Evolutionary conservation across 2,329 filamentous ascomycete species (phyloP).

Genomic region (Colletotrichum sp.): DNA sequence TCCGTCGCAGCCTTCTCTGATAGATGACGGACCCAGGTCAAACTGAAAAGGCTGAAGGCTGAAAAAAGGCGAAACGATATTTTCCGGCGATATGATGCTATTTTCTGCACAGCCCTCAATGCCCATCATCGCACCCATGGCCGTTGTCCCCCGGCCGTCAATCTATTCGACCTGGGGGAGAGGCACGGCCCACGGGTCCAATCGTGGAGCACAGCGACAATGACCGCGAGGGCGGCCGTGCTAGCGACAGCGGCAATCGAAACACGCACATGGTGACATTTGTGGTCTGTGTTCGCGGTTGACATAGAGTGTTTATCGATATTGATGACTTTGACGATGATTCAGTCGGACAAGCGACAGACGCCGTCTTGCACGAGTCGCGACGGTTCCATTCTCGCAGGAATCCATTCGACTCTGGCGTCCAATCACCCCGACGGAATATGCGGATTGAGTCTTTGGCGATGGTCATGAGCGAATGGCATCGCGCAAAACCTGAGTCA

Average conservation of each 20-base stretch:
- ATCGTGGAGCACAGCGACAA: not conserved
- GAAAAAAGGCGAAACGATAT: slow-evolving; percentile 3
- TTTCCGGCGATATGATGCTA: slow-evolving; percentile 7
- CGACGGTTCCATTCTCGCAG: not conserved
- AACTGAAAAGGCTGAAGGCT: not conserved
- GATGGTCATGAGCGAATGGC: not conserved
- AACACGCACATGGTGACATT: slow-evolving; percentile 6
- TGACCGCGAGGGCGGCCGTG: slow-evolving; percentile 5
- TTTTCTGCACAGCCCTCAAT: slow-evolving; percentile 3
- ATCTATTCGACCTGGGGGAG: not conserved
- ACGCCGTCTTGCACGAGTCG: slow-evolving; percentile 3
- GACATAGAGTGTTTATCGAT: not conserved
- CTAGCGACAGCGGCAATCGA: slow-evolving; percentile 14
- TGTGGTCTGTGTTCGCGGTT: not conserved
- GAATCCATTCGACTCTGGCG: not conserved
- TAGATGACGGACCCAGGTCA: not conserved
- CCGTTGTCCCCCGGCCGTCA: not conserved
- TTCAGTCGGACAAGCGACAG: slow-evolving; percentile 10
- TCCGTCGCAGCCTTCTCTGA: slow-evolving; percentile 12
- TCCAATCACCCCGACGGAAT: not conserved
- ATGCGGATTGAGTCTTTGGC: not conserved
- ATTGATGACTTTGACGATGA: not conserved
- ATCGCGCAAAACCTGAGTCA: slow-evolving; percentile 4
- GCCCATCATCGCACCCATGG: not conserved
- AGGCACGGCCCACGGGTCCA: not conserved